A percentile compares a stretch with the other conserved stretches of the same genome.
Evolutionary conservation across 805 yeast genomes (phyloP).

Genomic region (Candida qinlingensis): DNA sequence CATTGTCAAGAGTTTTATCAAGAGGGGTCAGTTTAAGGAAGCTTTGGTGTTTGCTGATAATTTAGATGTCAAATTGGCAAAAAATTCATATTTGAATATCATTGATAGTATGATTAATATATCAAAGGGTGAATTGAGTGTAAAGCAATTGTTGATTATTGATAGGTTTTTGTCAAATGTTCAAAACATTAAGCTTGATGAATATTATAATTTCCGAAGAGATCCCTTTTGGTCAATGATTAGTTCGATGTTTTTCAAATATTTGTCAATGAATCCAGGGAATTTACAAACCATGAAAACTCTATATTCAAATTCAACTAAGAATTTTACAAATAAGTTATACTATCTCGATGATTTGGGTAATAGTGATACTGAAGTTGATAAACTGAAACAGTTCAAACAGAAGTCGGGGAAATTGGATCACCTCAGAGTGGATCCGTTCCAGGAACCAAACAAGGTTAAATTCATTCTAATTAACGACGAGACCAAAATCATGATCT

Average conservation of each 20-base stretch:
- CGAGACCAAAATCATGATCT: conserved; percentile 9
- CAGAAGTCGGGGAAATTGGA: neutral
- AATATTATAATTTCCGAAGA: conserved; percentile 1
- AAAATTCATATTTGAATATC: conserved; percentile 9
- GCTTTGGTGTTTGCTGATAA: conserved; percentile 7
- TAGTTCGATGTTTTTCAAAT: conserved; percentile 16
- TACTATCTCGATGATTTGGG: conserved; percentile 5
- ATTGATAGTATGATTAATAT: conserved; percentile 12
- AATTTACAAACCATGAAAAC: conserved; percentile 8
- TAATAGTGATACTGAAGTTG: neutral
- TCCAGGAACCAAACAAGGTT: conserved; percentile 4
- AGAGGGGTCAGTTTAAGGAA: conserved; percentile 7
- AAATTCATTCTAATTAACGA: conserved; percentile 12
- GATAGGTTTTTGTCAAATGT: conserved; percentile 14
- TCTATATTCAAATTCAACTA: conserved; percentile 14
- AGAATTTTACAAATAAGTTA: conserved; percentile 9
- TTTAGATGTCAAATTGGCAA: neutral
- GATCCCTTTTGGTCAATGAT: conserved; percentile 20
- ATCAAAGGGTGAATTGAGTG: conserved; percentile 6
- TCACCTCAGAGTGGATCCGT: conserved; percentile 15
- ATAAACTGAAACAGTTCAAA: neutral
- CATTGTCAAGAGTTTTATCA: conserved; percentile 15
- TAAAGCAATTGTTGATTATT: conserved; percentile 12
- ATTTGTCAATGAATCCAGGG: conserved; percentile 8
- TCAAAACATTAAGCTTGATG: neutral